Percentiles rank a stretch among this genome's conserved stretches.
Evolutionary conservation across 2,329 filamentous ascomycete species (phyloP).

Genomic region (Akanthomyces lecanii): DNA sequence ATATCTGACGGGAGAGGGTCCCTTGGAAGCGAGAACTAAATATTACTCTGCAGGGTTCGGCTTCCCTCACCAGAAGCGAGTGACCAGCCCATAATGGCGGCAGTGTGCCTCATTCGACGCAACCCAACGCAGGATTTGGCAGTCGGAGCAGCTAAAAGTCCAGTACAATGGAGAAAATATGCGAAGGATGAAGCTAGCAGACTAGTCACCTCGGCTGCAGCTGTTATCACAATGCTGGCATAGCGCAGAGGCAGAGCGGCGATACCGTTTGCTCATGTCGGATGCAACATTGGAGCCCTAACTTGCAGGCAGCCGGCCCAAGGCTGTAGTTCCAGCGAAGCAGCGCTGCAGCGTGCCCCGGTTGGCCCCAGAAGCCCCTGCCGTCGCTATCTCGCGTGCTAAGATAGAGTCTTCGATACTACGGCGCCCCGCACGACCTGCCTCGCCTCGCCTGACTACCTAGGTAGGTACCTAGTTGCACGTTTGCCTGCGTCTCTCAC

Average conservation of each 20-base stretch:
- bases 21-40: not conserved
- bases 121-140: not conserved
- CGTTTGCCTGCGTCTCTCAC: not conserved
- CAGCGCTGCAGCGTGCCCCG: not conserved
- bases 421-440: not conserved
- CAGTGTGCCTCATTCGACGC: not conserved
- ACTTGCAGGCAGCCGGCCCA: not conserved
- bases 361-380: not conserved
- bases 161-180: not conserved
- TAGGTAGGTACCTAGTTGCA: not conserved
- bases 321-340: not conserved
- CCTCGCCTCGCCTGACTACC: conserved; percentile 11
- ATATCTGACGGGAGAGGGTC: too few species aligned
- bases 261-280: not conserved
- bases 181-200: not conserved
- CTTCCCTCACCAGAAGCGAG: not conserved
- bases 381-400: not conserved
- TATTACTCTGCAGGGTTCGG: not conserved
- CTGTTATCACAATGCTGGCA: too few species aligned
- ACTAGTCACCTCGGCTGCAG: too few species aligned
- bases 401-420: too few species aligned
- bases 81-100: not conserved
- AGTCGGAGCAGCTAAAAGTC: not conserved
- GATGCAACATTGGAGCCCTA: not conserved
- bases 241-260: too few species aligned